A percentile compares a stretch with the other conserved stretches of the same genome.
Conservation (phyloP, 2,329 filamentous ascomycete genomes). For the Cercospora berteroae region DNA sequence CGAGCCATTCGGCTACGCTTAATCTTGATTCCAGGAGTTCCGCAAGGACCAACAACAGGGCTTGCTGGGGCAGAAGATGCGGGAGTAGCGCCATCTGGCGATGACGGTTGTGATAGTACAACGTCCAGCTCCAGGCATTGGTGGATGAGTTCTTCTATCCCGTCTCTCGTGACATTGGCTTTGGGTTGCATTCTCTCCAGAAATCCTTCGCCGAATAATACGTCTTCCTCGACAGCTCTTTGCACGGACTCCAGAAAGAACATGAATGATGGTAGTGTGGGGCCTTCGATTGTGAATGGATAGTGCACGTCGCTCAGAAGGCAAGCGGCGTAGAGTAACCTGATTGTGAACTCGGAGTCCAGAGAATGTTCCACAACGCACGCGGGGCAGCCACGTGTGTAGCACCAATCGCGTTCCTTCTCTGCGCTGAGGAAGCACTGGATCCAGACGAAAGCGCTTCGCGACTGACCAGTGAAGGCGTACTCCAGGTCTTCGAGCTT, state of each 20-base stretch:
- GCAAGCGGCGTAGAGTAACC: slow-evolving; percentile 49
- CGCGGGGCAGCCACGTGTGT: slow-evolving; percentile 55
- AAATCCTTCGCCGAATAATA: slow-evolving; percentile 47
- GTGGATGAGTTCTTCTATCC: slow-evolving; percentile 48
- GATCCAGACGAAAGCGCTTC: slow-evolving; percentile 58
- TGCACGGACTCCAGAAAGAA: slow-evolving; percentile 46
- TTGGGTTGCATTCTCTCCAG: slow-evolving; percentile 47
- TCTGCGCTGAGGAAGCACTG: slow-evolving; percentile 56
- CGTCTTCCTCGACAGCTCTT: slow-evolving; percentile 42
- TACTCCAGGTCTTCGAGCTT: slow-evolving; percentile 55
- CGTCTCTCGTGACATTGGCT: slow-evolving; percentile 43
- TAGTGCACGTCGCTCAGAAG: slow-evolving; percentile 46
- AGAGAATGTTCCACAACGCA: slow-evolving; percentile 47
- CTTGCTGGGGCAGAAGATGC: slow-evolving; percentile 19
- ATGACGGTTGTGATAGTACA: slow-evolving; percentile 28
- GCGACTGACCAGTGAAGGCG: slow-evolving; percentile 56
- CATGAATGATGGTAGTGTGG: slow-evolving; percentile 38
- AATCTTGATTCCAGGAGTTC: slow-evolving; percentile 36
- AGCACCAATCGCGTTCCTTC: slow-evolving; percentile 56
- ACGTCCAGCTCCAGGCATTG: slow-evolving; percentile 47
- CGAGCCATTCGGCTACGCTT: slow-evolving; percentile 47
- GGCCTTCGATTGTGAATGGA: slow-evolving; percentile 36
- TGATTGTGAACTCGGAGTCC: slow-evolving; percentile 49
- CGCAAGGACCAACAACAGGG: slow-evolving; percentile 30
- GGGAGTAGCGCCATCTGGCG: slow-evolving; percentile 30